phyloP scores from a whole-genome alignment of 2,329 filamentous ascomycete species.

The Pseudohalonectria lignicola region DNA sequence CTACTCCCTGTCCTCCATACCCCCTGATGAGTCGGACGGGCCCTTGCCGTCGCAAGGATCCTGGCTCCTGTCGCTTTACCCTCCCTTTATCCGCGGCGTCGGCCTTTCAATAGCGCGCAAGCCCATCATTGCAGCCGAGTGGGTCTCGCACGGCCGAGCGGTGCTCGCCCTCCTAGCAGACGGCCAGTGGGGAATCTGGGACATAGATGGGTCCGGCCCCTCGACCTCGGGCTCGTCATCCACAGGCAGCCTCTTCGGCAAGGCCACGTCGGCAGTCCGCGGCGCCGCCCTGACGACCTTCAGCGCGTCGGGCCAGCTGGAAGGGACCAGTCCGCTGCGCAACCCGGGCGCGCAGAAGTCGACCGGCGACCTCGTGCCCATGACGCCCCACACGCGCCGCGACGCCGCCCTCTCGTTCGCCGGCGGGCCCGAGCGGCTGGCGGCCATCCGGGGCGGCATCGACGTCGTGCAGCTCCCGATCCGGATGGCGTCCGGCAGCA shows the following conservation, averaged over 20 bases:
- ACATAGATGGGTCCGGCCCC: constrained; percentile 47
- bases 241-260: constrained; percentile 30
- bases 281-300: constrained; percentile 50
- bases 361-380: constrained; percentile 45
- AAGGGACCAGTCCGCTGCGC: constrained; percentile 47
- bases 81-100: constrained; percentile 39
- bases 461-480: constrained; percentile 33
- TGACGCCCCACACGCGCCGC: constrained; percentile 51
- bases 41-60: constrained; percentile 47
- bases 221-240: constrained; percentile 11
- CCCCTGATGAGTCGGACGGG: constrained; percentile 37
- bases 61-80: constrained; percentile 53
- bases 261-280: constrained; percentile 37
- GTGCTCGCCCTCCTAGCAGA: constrained; percentile 48
- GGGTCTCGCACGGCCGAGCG: constrained; percentile 50
- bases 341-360: constrained; percentile 25
- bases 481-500: constrained; percentile 25
- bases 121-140: constrained; percentile 49
- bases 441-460: constrained; percentile 41
- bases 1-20: constrained; percentile 41
- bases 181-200: constrained; percentile 59
- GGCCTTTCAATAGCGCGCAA: constrained; percentile 34
- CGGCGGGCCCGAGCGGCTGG: constrained; percentile 37
- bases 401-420: constrained; percentile 34
- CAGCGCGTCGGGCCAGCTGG: constrained; percentile 46